These are phyloP conservation scores for Lagenidium giganteum DNA, from an alignment of 352 stramenopile species.

Conservation along the genomic window DNA sequence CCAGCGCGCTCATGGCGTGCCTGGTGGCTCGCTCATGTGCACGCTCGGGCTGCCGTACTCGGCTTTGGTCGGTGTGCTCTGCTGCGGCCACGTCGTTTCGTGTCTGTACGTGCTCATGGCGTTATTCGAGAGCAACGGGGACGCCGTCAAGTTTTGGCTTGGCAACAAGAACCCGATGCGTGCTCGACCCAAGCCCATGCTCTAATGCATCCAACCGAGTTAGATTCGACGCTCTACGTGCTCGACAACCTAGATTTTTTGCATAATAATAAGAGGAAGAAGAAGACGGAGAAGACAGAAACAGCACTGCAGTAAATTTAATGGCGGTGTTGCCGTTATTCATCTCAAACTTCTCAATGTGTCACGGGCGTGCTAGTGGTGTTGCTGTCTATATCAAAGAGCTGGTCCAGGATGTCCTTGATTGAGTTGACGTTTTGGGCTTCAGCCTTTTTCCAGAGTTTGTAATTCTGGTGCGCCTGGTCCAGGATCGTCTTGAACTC, in stretches of 20 bases:
- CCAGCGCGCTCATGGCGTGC: background rate
- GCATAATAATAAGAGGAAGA: no score
- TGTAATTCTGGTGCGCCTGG: slow-evolving; percentile 80
- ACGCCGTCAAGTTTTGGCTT: slow-evolving; percentile 64
- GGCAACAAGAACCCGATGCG: slow-evolving; percentile 23
- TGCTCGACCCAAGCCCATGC: no score
- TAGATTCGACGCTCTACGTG: no score
- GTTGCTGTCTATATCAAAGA: slow-evolving; percentile 46
- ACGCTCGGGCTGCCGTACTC: slow-evolving; percentile 5
- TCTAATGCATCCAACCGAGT: no score
- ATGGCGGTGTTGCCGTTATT: slow-evolving; percentile 1
- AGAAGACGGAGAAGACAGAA: no score
- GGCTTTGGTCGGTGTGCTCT: slow-evolving; percentile 23
- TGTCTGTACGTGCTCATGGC: slow-evolving; percentile 67
- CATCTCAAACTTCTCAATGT: no score
- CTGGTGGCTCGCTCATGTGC: no score
- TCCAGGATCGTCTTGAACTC: slow-evolving; percentile 81
- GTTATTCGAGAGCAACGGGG: slow-evolving; percentile 65
- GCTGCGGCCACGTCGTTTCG: slow-evolving; percentile 52
- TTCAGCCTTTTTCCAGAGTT: slow-evolving; percentile 77
- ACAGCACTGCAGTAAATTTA: no score
- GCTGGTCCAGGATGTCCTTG: slow-evolving; percentile 77
- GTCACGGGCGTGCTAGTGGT: background rate
- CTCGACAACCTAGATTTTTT: no score
- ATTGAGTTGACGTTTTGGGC: slow-evolving; percentile 79